These are phyloP conservation scores for Blastocrithidia nonstop DNA, from an alignment of 208 protist species.

Conservation along the genomic window DNA sequence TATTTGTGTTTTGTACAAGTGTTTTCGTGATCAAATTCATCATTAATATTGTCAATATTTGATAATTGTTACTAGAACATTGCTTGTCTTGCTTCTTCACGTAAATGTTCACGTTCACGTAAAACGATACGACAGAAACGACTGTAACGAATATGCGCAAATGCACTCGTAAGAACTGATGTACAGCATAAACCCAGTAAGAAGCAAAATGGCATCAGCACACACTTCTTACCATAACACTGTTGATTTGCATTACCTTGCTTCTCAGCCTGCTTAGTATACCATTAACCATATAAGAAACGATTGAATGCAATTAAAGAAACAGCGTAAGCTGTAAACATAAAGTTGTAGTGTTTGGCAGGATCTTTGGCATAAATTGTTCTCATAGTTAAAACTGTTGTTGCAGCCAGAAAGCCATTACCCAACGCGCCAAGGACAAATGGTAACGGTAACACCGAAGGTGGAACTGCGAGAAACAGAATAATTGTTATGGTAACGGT, in stretches of 20 bases:
- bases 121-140: conserved; percentile 15
- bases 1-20: too few relatives aligned
- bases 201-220: conserved; percentile 27
- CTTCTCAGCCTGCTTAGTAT: conserved; percentile 23
- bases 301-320: not conserved
- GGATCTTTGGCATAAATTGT: conserved; percentile 55
- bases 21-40: too few relatives aligned
- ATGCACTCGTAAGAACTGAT: conserved; percentile 13
- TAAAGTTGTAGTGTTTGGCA: conserved; percentile 59
- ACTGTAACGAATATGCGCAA: conserved; percentile 24
- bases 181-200: conserved; percentile 24
- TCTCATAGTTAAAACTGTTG: conserved; percentile 26
- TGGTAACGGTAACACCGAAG: conserved; percentile 14
- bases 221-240: conserved; percentile 15
- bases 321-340: not conserved
- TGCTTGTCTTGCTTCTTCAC: too few relatives aligned
- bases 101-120: too few relatives aligned
- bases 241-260: conserved; percentile 8
- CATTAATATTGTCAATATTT: too few relatives aligned
- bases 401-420: conserved; percentile 36
- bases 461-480: conserved; percentile 28
- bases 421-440: conserved; percentile 26
- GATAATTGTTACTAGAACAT: too few relatives aligned
- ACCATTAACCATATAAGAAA: conserved; percentile 47
- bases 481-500: conserved; percentile 26